Evolutionary conservation across 306 rosid genomes (phyloP).

Genomic region (Pyrus pyrifolia): DNA sequence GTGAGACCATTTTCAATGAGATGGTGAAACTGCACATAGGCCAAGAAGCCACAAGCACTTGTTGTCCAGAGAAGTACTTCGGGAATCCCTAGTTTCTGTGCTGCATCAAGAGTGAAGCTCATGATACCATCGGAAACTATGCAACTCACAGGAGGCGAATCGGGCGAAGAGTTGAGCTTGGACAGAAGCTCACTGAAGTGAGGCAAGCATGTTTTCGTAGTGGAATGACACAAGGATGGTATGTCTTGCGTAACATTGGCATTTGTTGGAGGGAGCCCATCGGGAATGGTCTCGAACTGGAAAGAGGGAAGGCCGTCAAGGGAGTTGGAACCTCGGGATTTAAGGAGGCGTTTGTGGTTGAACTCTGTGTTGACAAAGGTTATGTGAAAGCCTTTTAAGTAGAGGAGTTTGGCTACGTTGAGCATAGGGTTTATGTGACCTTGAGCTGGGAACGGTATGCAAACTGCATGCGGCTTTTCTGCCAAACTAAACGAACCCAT

Average conservation of each 20-base stretch:
- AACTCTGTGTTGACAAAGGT: conserved; percentile 35
- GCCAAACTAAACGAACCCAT: neutral
- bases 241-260: conserved; percentile 40
- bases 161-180: neutral
- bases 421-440: neutral
- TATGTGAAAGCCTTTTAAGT: neutral
- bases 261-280: conserved; percentile 48
- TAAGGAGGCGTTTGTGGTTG: conserved; percentile 38
- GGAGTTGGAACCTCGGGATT: conserved; percentile 20
- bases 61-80: conserved; percentile 23
- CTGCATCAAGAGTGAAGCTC: conserved; percentile 29
- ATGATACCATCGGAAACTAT: conserved; percentile 29
- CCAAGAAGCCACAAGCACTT: conserved; percentile 31
- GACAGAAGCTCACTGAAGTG: conserved; percentile 17
- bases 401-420: no score
- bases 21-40: conserved; percentile 5
- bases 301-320: conserved; percentile 30
- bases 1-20: conserved; percentile 9
- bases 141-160: conserved; percentile 17
- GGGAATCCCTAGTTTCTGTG: conserved; percentile 27
- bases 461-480: conserved; percentile 22
- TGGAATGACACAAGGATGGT: neutral
- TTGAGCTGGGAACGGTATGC: conserved; percentile 37
- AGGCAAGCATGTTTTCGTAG: neutral
- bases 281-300: conserved; percentile 28